Percentiles rank a stretch among this genome's conserved stretches.
Evolutionary conservation across 805 yeast species (phyloP).

Genomic region (Pichia ethanolica): DNA sequence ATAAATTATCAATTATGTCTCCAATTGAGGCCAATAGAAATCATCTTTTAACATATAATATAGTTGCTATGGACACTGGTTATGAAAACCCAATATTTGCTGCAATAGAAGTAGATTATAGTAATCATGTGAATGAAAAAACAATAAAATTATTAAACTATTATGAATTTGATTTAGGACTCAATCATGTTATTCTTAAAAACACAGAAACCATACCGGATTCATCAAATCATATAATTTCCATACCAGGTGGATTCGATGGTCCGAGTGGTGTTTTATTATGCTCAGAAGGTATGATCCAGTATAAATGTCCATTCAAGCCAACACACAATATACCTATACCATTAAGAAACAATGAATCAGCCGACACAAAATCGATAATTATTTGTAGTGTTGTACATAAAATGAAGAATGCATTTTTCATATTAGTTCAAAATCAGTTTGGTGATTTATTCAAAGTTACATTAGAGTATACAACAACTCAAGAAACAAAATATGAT

Average conservation of each 20-base stretch:
- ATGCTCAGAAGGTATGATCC: slow-evolving; percentile 48
- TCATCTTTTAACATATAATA: slow-evolving; percentile 41
- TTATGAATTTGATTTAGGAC: slow-evolving; percentile 81
- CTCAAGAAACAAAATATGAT: slow-evolving; percentile 29
- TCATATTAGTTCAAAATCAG: slow-evolving; percentile 61
- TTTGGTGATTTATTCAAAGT: slow-evolving; percentile 73
- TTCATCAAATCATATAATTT: slow-evolving; percentile 46
- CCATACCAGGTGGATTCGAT: slow-evolving; percentile 65
- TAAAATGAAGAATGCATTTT: slow-evolving; percentile 53
- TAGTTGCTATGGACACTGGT: slow-evolving; percentile 63
- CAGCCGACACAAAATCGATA: slow-evolving; percentile 10
- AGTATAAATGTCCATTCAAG: slow-evolving; percentile 39
- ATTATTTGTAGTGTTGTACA: slow-evolving; percentile 60
- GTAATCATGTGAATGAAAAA: slow-evolving; percentile 18
- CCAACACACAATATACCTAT: slow-evolving; percentile 38
- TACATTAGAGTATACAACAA: slow-evolving; percentile 39
- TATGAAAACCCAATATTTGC: slow-evolving; percentile 84
- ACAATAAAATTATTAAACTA: slow-evolving; percentile 37
- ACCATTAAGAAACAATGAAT: slow-evolving; percentile 38
- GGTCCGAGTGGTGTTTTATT: slow-evolving; percentile 67
- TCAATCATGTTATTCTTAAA: slow-evolving; percentile 62
- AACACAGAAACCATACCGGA: slow-evolving; percentile 33
- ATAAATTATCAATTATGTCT: slow-evolving; percentile 49
- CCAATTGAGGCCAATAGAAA: slow-evolving; percentile 65
- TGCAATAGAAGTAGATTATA: slow-evolving; percentile 58